Evolutionary conservation across 116 monocot genomes (phyloP), one percentile per base, ranked within the genome.

Genomic region (Papilionanthe hybrid): DNA sequence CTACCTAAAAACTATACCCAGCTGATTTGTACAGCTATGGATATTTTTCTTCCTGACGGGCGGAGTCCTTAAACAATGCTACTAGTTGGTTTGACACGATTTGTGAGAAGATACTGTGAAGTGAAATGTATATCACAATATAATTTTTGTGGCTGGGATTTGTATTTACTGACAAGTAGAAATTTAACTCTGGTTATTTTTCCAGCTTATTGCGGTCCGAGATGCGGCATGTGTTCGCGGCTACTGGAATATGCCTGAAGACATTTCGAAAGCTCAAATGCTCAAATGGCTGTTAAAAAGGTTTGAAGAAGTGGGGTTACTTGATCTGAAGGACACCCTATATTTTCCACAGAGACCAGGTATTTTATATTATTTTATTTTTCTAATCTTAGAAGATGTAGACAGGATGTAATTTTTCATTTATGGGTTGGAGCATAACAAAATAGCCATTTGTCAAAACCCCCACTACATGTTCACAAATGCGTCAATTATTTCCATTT

Each of bases 321-420:
- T 83, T 47, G 83, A 86, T 41, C 30, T 93, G 63, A 88, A 81
- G 53, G 92, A 93, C 2, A 73, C 81, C 32, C 72, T 96, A 18
- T 96, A 96, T 78, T 93, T 93, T 78, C 93, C 96, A 25, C 80
- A 89, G 79, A 78, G n/a, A 49, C 72, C 87, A 82, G 92, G 96
- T 96, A 89, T 79, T 72, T 9, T 11, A 23, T 1, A 20, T 30
- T 79, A 15, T 18, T 63, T 74, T 17, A 13, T 9, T 0, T 5
- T 23, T 32, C 4, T 15, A 37, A 37, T 37, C 37, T 37, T 3
- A 37, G 18, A 53, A 53, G 53, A 18, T 53, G 17, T 53, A 53
- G 53, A 53, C 17, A 53, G 15, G 0, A 53, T 4, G 4, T 53
- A 17, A 53, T 17, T 53, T 3, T 53, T 53, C 4, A 17, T 53